phyloP scores from a whole-genome alignment of 495 filamentous ascomycete genomes.

The Tetracladium marchalianum region DNA sequence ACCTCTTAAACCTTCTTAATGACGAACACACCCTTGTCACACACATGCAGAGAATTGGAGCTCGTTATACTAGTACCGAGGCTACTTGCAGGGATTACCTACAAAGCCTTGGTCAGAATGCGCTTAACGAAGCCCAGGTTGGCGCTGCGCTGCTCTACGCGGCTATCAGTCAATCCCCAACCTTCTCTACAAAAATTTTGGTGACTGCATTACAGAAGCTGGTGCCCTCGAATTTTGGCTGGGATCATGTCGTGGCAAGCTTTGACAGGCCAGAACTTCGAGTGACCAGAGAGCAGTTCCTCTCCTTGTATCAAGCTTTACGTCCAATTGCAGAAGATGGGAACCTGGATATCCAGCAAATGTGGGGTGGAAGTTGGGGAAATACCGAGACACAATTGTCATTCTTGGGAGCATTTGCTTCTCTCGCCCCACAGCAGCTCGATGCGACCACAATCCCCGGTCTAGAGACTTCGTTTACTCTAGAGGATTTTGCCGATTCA shows the following conservation, averaged over 20 bases:
- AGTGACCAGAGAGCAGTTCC: constrained; percentile 69
- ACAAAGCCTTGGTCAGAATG: constrained; percentile 53
- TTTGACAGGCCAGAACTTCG: constrained; percentile 75
- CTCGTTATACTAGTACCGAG: constrained; percentile 41
- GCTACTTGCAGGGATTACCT: constrained; percentile 41
- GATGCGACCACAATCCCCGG: constrained; percentile 76
- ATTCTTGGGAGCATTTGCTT: constrained; percentile 75
- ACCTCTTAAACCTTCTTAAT: constrained; percentile 57
- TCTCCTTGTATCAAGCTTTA: constrained; percentile 67
- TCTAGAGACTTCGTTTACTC: constrained; percentile 64
- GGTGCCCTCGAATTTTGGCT: constrained; percentile 53
- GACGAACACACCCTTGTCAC: constrained; percentile 57
- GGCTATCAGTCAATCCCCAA: constrained; percentile 59
- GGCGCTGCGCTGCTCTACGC: constrained; percentile 69
- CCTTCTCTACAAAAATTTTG: constrained; percentile 65
- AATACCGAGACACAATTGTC: constrained; percentile 79
- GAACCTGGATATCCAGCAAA: constrained; percentile 60
- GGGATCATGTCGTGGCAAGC: constrained; percentile 68
- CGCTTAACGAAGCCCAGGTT: constrained; percentile 73
- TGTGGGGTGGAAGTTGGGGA: constrained; percentile 91
- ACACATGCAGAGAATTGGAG: constrained; percentile 67
- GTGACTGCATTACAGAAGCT: constrained; percentile 43
- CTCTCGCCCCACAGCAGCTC: constrained; percentile 56
- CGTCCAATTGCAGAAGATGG: constrained; percentile 52
- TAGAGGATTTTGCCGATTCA: constrained; percentile 66